These are phyloP conservation scores for Pseudocercospora crystallina DNA, from an alignment of 2,329 filamentous ascomycete genomes.

Conservation along the genomic window DNA sequence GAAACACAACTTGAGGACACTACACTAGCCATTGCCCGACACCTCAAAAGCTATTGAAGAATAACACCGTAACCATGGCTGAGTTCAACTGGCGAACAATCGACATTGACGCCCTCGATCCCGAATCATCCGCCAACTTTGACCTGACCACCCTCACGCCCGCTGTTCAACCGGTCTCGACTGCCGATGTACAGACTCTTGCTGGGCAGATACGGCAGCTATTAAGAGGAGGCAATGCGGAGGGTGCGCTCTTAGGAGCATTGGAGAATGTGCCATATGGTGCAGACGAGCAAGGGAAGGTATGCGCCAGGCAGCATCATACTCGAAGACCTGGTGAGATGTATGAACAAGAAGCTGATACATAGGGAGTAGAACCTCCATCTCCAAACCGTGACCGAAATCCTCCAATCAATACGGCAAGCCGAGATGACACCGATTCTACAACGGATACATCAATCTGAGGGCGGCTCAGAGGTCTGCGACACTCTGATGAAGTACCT, in stretches of 20 bases:
- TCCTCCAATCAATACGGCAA: conserved; percentile 92
- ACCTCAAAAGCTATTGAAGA: background rate
- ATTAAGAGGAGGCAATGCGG: conserved; percentile 79
- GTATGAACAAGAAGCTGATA: background rate
- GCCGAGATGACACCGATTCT: conserved; percentile 92
- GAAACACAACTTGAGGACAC: background rate
- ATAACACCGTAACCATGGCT: conserved; percentile 10
- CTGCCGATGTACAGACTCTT: conserved; percentile 75
- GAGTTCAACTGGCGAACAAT: conserved; percentile 76
- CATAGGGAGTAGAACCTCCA: conserved; percentile 67
- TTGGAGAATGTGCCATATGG: conserved; percentile 80
- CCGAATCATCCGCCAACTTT: conserved; percentile 89
- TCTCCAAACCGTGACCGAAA: conserved; percentile 83
- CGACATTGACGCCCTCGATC: conserved; percentile 88
- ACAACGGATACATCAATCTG: conserved; percentile 72
- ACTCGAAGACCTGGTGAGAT: background rate
- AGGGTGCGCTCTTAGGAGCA: conserved; percentile 80
- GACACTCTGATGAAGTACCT: conserved; percentile 98
- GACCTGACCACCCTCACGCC: conserved; percentile 81
- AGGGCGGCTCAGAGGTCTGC: conserved; percentile 78
- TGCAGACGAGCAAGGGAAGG: conserved; percentile 54
- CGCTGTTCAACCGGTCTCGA: conserved; percentile 69
- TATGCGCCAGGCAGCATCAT: conserved; percentile 33
- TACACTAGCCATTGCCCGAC: background rate
- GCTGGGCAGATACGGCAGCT: conserved; percentile 83